These are phyloP conservation scores for Astragalus membranaceus DNA, from an alignment of 306 rosid species.

Conservation along the genomic window DNA sequence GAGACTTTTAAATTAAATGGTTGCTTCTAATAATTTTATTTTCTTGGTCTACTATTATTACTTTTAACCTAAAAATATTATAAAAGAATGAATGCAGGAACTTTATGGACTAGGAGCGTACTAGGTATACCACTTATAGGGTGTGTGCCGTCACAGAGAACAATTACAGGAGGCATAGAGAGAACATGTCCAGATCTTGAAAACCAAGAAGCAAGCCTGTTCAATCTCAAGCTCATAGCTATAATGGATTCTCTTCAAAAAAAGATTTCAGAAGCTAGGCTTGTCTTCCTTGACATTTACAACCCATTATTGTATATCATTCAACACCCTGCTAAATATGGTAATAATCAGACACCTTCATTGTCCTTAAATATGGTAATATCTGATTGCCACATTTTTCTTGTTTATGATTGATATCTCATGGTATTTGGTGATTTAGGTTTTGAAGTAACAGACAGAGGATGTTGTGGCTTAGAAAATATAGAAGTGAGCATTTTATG, in stretches of 20 bases:
- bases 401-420: not conserved
- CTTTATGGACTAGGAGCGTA: conserved; percentile 59
- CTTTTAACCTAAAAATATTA: not conserved
- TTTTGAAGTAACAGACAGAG: conserved; percentile 42
- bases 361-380: too few relatives aligned
- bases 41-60: not conserved
- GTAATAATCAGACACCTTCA: too few relatives aligned
- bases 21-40: not conserved
- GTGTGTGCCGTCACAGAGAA: conserved; percentile 67
- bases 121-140: conserved; percentile 46
- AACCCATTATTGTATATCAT: conserved; percentile 25
- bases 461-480: conserved; percentile 84
- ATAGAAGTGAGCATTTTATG: conserved; percentile 50
- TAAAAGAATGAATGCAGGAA: conserved; percentile 28
- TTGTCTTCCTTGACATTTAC: conserved; percentile 59
- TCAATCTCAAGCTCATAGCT: conserved; percentile 55
- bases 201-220: conserved; percentile 48
- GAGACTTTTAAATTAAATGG: not conserved
- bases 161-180: conserved; percentile 35
- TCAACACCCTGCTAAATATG: conserved; percentile 44
- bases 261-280: conserved; percentile 34
- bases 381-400: too few relatives aligned
- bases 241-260: conserved; percentile 20
- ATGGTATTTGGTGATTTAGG: conserved; percentile 37
- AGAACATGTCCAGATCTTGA: conserved; percentile 38